Evolutionary conservation across 192 early-diverging fungal genomes (phyloP).

Genomic region (Thamnidium elegans): DNA sequence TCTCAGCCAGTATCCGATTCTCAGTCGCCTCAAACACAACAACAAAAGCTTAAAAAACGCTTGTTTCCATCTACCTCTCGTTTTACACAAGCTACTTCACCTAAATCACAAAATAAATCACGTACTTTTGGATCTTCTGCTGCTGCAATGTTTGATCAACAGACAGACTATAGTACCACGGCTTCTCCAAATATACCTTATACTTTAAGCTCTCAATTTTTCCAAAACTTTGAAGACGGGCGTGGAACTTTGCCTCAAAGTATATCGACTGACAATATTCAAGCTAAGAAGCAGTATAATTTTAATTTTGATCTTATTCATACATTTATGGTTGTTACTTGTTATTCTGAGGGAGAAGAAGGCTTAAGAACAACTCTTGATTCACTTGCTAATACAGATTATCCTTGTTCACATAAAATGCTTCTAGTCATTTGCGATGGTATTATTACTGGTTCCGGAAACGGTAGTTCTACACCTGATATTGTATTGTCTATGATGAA

Average conservation of each 20-base stretch:
- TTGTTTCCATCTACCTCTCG: conserved; percentile 39
- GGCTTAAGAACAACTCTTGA: conserved; percentile 72
- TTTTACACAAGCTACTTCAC: conserved; percentile 32
- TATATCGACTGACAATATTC: conserved; percentile 19
- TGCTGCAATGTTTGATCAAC: no score
- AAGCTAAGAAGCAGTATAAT: conserved; percentile 36
- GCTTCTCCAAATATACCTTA: conserved; percentile 3
- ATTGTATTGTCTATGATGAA: conserved; percentile 79
- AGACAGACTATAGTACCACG: no score
- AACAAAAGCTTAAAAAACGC: conserved; percentile 48
- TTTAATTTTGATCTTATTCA: conserved; percentile 61
- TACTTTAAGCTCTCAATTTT: conserved; percentile 16
- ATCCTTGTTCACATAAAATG: conserved; percentile 72
- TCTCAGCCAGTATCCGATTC: conserved; percentile 12
- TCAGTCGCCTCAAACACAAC: conserved; percentile 13
- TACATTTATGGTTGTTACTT: conserved; percentile 74
- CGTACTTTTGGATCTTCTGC: no score
- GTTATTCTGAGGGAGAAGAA: conserved; percentile 76
- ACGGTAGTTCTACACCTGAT: conserved; percentile 71
- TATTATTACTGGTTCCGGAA: conserved; percentile 71
- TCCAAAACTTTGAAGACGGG: neutral
- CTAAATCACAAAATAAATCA: neutral
- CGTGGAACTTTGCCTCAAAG: neutral
- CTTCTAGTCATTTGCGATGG: conserved; percentile 80
- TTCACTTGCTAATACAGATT: conserved; percentile 72